These are phyloP conservation scores for Plenodomus tracheiphilus DNA, from an alignment of 2,329 filamentous ascomycete species.

Conservation along the genomic window DNA sequence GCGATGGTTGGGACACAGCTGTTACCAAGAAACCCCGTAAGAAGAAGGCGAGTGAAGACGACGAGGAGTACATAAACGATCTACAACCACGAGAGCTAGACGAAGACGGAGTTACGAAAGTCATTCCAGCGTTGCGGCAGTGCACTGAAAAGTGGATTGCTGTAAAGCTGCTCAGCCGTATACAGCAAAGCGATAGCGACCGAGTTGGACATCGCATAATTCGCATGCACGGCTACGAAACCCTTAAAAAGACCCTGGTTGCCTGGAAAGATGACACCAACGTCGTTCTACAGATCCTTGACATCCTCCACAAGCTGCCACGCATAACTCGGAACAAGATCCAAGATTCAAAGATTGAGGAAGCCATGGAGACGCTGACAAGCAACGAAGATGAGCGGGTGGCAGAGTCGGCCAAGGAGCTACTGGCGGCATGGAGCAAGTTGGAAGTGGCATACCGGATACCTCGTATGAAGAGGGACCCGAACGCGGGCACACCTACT, in stretches of 20 bases:
- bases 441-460: conserved; percentile 92
- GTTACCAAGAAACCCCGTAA: conserved; percentile 88
- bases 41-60: conserved; percentile 89
- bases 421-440: conserved; percentile 86
- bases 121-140: conserved; percentile 95
- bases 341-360: conserved; percentile 91
- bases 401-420: conserved; percentile 66
- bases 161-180: conserved; percentile 87
- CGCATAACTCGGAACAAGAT: conserved; percentile 96
- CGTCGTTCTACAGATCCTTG: conserved; percentile 83
- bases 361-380: conserved; percentile 71
- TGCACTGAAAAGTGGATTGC: conserved; percentile 99
- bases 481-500: conserved; percentile 54
- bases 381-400: conserved; percentile 75
- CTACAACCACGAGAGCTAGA: conserved; percentile 77
- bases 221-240: conserved; percentile 96
- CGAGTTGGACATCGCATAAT: conserved; percentile 85
- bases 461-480: conserved; percentile 82
- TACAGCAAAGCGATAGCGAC: conserved; percentile 85
- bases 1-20: conserved; percentile 87
- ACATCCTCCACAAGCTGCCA: conserved; percentile 86
- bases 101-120: conserved; percentile 83
- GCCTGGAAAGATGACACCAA: conserved; percentile 90
- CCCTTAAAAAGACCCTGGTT: conserved; percentile 82
- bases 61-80: conserved; percentile 94